Evolutionary conservation across 768 basidiomycete genomes (phyloP), one percentile per base, ranked within the genome.

Genomic region (Podaxis pistillaris): DNA sequence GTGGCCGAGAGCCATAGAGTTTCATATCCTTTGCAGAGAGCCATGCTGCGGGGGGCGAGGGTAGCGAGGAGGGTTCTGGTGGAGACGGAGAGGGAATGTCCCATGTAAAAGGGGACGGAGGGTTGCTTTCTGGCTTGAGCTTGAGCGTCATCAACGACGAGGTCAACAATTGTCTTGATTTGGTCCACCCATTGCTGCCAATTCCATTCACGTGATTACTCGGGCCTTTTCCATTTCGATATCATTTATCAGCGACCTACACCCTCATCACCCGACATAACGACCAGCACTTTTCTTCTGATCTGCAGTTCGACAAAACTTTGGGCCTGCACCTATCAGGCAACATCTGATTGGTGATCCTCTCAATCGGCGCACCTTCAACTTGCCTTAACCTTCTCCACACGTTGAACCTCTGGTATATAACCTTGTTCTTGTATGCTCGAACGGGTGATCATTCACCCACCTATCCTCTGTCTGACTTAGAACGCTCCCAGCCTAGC

Each of bases 11-110:
- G 36, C 93, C 93, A 73, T 91, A 96, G 64, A 90, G 81, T 78
- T 89, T 90, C 94, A 94, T 95, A 69, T 95, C 92, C 52, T 83
- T 83, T 7, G 90, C 92, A 28, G 89, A 85, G 13, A 96, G 86
- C 88, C 93, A 93, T 77, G 87, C 82, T 24, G 92, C 90, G 0
- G 94, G 93, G 0, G 93, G 92, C 0, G 89, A 86, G 0, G 84
- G 82, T 2, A 86, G 74, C 1, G 79, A 77, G 2, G 79, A 69
- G 4, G 77, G 66, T 47, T 83, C 78, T 1, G 70, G 64, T 5
- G 77, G 66, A 11, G 75, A 72, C 0, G 82, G 76, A 1, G 74
- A 69, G 1, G 80, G 69, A 1, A 74, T 74, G 44, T 86, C 83
- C 85, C 90, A 92, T 17, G 86, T 82, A 69, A 92, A 90, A 0